phyloP scores from a whole-genome alignment of 2,329 filamentous ascomycete species.

The Ophiostoma tasmaniense region DNA sequence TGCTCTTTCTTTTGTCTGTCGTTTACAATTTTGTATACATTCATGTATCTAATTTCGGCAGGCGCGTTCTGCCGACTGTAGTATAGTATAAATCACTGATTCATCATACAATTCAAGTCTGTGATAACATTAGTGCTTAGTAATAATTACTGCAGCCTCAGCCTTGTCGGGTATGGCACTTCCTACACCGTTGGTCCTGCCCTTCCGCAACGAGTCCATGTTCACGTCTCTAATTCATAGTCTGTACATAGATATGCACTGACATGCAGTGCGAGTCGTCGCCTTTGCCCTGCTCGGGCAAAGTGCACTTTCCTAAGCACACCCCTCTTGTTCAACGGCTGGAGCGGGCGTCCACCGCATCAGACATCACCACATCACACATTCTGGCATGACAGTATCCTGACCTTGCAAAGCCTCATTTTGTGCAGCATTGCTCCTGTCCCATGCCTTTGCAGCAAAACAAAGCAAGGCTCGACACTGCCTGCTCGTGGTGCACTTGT shows the following conservation, averaged over 20 bases:
- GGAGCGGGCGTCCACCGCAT: too few species aligned
- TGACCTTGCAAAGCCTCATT: neutral
- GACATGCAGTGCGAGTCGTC: neutral
- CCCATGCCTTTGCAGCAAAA: too few species aligned
- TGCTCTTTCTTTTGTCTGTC: slow-evolving; percentile 7
- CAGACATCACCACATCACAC: neutral
- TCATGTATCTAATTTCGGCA: slow-evolving; percentile 4
- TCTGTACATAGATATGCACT: neutral
- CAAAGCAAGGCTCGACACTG: too few species aligned
- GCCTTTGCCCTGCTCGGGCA: neutral
- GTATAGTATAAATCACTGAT: slow-evolving; percentile 10
- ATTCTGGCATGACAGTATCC: neutral
- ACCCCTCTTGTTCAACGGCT: neutral
- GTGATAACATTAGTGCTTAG: too few species aligned
- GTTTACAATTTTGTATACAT: neutral
- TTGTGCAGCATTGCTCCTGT: neutral
- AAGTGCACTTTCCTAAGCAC: neutral
- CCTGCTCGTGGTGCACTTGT: too few species aligned
- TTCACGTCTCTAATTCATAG: neutral
- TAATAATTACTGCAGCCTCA: neutral
- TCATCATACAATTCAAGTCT: too few species aligned
- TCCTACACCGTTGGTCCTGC: neutral
- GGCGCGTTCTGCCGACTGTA: slow-evolving; percentile 10
- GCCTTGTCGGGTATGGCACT: neutral
- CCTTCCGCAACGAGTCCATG: neutral